Percentiles rank a stretch among this genome's conserved stretches.
Evolutionary conservation across 164 flowering plant species (phyloP).

Genomic region (Hamamelis virginiana): DNA sequence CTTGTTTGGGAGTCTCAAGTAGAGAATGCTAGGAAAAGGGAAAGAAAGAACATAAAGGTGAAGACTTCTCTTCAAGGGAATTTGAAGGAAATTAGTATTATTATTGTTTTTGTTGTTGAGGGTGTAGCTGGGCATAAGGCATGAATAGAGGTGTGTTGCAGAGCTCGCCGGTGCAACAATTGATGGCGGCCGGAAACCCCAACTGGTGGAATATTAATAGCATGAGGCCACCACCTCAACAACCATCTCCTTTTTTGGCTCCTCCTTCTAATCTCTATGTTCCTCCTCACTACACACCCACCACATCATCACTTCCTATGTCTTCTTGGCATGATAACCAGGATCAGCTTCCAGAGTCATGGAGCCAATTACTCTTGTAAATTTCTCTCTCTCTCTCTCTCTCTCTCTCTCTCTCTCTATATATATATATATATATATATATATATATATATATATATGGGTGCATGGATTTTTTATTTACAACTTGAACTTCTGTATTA

Average conservation of each 20-base stretch:
- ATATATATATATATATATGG: no score
- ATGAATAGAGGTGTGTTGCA: conserved; percentile 52
- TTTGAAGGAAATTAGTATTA: conserved; percentile 12
- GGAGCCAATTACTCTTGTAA: conserved; percentile 81
- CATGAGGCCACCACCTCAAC: conserved; percentile 36
- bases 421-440: no score
- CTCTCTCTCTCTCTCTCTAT: no score
- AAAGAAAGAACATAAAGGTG: conserved; percentile 4
- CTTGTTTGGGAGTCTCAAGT: conserved; percentile 23
- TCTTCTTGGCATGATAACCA: conserved; percentile 38
- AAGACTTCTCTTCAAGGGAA: conserved; percentile 6
- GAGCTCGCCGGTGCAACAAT: conserved; percentile 59
- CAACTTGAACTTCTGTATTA: no score
- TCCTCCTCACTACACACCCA: conserved; percentile 22
- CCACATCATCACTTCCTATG: conserved; percentile 29
- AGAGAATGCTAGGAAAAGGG: conserved; percentile 15
- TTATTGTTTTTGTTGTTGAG: no score
- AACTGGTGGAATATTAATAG: conserved; percentile 68
- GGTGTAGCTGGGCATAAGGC: no score
- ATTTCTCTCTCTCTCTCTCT: conserved; percentile 24
- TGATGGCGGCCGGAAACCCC: conserved; percentile 75
- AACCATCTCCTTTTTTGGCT: conserved; percentile 23
- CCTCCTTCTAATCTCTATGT: conserved; percentile 20
- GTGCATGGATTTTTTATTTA: no score
- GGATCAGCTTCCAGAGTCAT: conserved; percentile 70